Conservation (phyloP, 805 yeast species). For the Pachysolen tannophilus region DNA sequence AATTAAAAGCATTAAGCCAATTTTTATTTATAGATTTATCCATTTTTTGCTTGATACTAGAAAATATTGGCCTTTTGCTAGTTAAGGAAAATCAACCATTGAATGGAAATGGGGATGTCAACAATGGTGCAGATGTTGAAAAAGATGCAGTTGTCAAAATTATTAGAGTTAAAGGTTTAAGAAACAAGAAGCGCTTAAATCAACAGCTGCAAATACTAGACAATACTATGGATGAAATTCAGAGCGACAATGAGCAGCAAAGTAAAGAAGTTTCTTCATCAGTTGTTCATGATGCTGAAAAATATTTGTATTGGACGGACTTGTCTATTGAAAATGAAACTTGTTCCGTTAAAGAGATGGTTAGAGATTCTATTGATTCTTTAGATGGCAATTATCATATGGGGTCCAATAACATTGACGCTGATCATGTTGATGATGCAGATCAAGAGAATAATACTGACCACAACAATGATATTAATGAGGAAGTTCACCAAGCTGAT, state of each 20-base stretch:
- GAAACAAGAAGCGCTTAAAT: conserved; percentile 27
- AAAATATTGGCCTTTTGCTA: conserved; percentile 70
- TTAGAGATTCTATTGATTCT: not conserved
- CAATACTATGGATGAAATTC: too few species aligned
- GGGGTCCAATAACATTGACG: conserved; percentile 4
- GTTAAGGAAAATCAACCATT: conserved; percentile 29
- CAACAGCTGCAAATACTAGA: not conserved
- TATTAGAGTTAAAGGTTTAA: conserved; percentile 74
- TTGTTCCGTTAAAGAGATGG: conserved; percentile 6
- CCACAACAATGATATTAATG: conserved; percentile 11
- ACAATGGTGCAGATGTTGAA: too few species aligned
- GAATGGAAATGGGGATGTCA: too few species aligned
- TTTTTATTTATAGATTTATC: conserved; percentile 28
- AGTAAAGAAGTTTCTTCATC: conserved; percentile 2
- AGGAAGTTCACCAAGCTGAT: conserved; percentile 1
- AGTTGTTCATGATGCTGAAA: conserved; percentile 6
- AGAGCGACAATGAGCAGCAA: not conserved
- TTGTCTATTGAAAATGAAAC: conserved; percentile 5
- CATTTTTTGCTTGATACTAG: conserved; percentile 51
- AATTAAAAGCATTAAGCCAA: conserved; percentile 36
- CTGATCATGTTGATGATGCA: conserved; percentile 9
- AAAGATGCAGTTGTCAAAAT: conserved; percentile 34
- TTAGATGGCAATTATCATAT: not conserved
- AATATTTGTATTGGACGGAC: conserved; percentile 9
- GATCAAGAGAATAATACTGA: conserved; percentile 3